phyloP scores from a whole-genome alignment of 495 filamentous ascomycete species.

The Cercophora sp. region DNA sequence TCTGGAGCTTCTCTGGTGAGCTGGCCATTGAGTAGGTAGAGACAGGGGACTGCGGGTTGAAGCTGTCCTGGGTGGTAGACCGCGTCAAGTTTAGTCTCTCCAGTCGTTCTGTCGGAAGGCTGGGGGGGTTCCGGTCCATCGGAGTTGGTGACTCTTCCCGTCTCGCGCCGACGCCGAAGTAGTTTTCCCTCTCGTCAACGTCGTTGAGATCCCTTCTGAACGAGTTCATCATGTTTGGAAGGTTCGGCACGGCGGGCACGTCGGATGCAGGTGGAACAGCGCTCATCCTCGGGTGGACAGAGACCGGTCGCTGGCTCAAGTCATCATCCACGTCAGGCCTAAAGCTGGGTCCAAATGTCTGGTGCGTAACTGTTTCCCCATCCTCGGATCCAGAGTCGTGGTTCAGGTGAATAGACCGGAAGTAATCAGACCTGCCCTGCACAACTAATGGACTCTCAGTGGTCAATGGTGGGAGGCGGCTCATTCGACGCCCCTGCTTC shows the following conservation, averaged over 20 bases:
- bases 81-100: conserved; percentile 6
- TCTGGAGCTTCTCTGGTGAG: conserved; percentile 38
- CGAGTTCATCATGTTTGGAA: conserved; percentile 30
- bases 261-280: conserved; percentile 54
- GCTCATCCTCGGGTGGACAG: conserved; percentile 71
- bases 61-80: conserved; percentile 19
- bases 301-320: conserved; percentile 53
- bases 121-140: conserved; percentile 19
- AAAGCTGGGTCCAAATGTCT: conserved; percentile 39
- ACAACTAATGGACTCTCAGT: conserved; percentile 65
- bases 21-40: conserved; percentile 17
- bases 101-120: not conserved
- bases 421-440: conserved; percentile 70
- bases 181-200: conserved; percentile 26
- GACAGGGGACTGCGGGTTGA: conserved; percentile 18
- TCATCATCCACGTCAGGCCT: conserved; percentile 59
- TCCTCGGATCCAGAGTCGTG: conserved; percentile 41
- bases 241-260: conserved; percentile 38
- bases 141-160: conserved; percentile 42
- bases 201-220: conserved; percentile 30
- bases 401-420: conserved; percentile 59
- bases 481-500: conserved; percentile 68
- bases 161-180: conserved; percentile 39
- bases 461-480: conserved; percentile 76
- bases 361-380: conserved; percentile 26